Conservation (phyloP, 2,329 filamentous ascomycete species). For the Pleoardoris graminearum region DNA sequence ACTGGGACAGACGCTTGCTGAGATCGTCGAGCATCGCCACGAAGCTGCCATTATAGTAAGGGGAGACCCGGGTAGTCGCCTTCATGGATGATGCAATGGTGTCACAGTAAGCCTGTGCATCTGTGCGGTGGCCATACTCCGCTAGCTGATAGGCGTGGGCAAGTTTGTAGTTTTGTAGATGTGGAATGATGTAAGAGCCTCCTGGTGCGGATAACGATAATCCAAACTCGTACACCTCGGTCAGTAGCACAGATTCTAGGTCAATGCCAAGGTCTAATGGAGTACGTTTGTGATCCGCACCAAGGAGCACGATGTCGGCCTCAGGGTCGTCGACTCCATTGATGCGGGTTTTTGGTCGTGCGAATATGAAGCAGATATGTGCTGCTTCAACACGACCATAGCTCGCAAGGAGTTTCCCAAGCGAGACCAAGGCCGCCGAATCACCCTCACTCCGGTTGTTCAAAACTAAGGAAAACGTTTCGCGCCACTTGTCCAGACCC, state of each 20-base stretch:
- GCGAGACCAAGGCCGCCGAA: constrained; percentile 71
- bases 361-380: constrained; percentile 92
- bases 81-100: constrained; percentile 75
- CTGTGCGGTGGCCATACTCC: constrained; percentile 77
- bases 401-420: constrained; percentile 79
- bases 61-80: constrained; percentile 79
- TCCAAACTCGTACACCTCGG: constrained; percentile 92
- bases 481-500: constrained; percentile 90
- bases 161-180: constrained; percentile 88
- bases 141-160: constrained; percentile 83
- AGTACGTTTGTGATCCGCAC: constrained; percentile 76
- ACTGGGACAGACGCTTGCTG: constrained; percentile 77
- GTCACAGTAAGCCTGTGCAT: constrained; percentile 91
- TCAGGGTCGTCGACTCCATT: constrained; percentile 81
- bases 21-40: constrained; percentile 81
- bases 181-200: constrained; percentile 66
- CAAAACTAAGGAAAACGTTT: constrained; percentile 82
- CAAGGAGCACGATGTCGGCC: constrained; percentile 79
- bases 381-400: constrained; percentile 91
- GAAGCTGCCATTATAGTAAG: constrained; percentile 79
- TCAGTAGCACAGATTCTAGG: constrained; percentile 86
- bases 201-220: constrained; percentile 66
- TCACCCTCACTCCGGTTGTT: constrained; percentile 87
- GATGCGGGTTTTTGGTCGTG: constrained; percentile 70
- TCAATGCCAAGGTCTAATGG: constrained; percentile 76